phyloP scores from a whole-genome alignment of 2,329 filamentous ascomycete genomes.

The Fusarium subtropicale region DNA sequence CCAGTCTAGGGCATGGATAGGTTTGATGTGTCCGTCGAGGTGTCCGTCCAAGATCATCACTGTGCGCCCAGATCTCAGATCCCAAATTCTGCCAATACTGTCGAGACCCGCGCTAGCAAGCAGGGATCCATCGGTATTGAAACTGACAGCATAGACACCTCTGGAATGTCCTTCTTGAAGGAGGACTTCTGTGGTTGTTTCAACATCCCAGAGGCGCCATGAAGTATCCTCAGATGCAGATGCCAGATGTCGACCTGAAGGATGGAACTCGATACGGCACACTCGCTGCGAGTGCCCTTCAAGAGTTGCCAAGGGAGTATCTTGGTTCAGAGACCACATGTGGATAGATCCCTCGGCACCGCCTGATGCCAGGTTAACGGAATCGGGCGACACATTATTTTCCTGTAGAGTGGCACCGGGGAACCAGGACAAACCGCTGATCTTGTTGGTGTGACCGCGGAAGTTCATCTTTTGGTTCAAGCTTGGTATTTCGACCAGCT shows the following conservation, averaged over 20 bases:
- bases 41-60: constrained; percentile 96
- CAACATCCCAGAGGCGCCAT: constrained; percentile 96
- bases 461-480: constrained; percentile 80
- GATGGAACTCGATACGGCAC: constrained; percentile 93
- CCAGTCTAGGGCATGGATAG: constrained; percentile 95
- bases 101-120: constrained; percentile 93
- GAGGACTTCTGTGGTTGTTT: constrained; percentile 83
- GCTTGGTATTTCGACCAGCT: constrained; percentile 84
- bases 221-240: constrained; percentile 97
- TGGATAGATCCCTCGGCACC: constrained; percentile 89
- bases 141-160: constrained; percentile 89
- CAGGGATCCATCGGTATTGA: constrained; percentile 91
- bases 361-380: constrained; percentile 88
- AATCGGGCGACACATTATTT: constrained; percentile 75
- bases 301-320: constrained; percentile 85
- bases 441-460: constrained; percentile 87
- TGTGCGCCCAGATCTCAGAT: constrained; percentile 89
- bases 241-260: constrained; percentile 87
- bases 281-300: constrained; percentile 88
- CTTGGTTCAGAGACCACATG: constrained; percentile 88
- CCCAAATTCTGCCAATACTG: constrained; percentile 95
- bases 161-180: constrained; percentile 95
- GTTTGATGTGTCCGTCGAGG: constrained; percentile 82
- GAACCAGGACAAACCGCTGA: constrained; percentile 91
- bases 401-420: constrained; percentile 81